Evolutionary conservation across 768 basidiomycete species (phyloP).

Genomic region (Termitomyces sp.): DNA sequence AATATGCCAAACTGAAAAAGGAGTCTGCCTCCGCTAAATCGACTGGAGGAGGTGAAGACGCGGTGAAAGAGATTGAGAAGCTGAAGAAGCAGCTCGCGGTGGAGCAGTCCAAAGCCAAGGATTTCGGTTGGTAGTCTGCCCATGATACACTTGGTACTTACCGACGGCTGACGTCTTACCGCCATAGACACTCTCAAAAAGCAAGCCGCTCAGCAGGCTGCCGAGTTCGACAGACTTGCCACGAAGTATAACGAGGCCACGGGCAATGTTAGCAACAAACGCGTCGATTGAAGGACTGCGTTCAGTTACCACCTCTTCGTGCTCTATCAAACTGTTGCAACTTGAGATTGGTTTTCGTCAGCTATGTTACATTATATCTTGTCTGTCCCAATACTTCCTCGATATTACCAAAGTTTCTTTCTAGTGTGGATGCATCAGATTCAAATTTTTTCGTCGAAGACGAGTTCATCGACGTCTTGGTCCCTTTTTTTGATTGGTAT

Average conservation of each 20-base stretch:
- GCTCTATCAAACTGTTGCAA: not conserved
- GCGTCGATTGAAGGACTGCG: constrained; percentile 43
- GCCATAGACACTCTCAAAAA: constrained; percentile 70
- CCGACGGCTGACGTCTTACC: not conserved
- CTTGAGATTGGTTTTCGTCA: not conserved
- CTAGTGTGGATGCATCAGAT: not conserved
- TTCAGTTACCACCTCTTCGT: not conserved
- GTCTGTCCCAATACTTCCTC: not conserved
- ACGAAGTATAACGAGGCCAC: constrained; percentile 71
- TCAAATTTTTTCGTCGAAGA: not conserved
- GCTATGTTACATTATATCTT: constrained; percentile 1
- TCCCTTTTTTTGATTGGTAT: not conserved
- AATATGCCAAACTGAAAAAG: constrained; percentile 79
- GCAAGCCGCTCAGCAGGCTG: constrained; percentile 73
- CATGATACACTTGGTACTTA: not conserved
- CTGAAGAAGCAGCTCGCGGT: constrained; percentile 65
- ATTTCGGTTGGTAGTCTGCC: constrained; percentile 44
- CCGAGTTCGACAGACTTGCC: constrained; percentile 79
- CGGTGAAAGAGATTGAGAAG: constrained; percentile 53
- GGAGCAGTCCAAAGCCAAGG: constrained; percentile 52
- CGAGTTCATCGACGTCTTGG: not conserved
- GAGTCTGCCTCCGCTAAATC: constrained; percentile 21
- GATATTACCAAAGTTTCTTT: not conserved
- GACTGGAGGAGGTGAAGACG: constrained; percentile 26
- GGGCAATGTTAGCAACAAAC: constrained; percentile 53